Base-by-base conservation (phyloP, 2,329 filamentous ascomycete genomes). In the Setomelanomma holmii region DNA sequence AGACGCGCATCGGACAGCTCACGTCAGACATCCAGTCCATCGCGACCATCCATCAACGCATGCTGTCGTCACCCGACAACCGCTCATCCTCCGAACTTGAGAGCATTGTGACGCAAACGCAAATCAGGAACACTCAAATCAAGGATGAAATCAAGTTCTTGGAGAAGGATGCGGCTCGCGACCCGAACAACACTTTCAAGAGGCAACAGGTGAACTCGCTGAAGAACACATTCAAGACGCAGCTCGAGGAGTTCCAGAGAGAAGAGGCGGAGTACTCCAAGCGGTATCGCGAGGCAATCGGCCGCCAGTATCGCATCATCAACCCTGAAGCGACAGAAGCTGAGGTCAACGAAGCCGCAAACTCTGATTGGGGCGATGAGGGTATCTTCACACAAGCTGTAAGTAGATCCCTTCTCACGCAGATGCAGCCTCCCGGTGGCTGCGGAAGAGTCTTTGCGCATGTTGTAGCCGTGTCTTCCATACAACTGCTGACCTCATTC, bases 381-480 rank as follows among this genome's bases (percentile, higher is more conserved):
- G 88, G 89, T 66, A 87, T 95, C 49, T 95, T 93, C 79, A 88
- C 92, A 75, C 88, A 86, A 51, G 90, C 90, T 53, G 90, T 93
- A 82, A 75, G 86, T 82, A 8, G 17, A 56, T 17, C 21, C 19
- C 12, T 14, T 5, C 27, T 30, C 10, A 30, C 11, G 21, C n/a
- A 0, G n/a, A n/a, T n/a, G n/a, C n/a, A n/a, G n/a, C n/a, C n/a
- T n/a, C n/a, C n/a, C n/a, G n/a, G n/a, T n/a, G n/a, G n/a, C n/a
- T n/a, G n/a, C n/a, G n/a, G n/a, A n/a, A n/a, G n/a, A n/a, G n/a
- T n/a, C n/a, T n/a, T n/a, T n/a, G n/a, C n/a, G n/a, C n/a, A n/a
- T n/a, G n/a, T n/a, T n/a, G n/a, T n/a, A n/a, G n/a, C n/a, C n/a
- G n/a, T 6, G 4, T 7, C 3, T 16, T 2, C 14, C 14, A 3